Conservation (phyloP, 169 alveolate species). For the Eimeria brunetti region DNA sequence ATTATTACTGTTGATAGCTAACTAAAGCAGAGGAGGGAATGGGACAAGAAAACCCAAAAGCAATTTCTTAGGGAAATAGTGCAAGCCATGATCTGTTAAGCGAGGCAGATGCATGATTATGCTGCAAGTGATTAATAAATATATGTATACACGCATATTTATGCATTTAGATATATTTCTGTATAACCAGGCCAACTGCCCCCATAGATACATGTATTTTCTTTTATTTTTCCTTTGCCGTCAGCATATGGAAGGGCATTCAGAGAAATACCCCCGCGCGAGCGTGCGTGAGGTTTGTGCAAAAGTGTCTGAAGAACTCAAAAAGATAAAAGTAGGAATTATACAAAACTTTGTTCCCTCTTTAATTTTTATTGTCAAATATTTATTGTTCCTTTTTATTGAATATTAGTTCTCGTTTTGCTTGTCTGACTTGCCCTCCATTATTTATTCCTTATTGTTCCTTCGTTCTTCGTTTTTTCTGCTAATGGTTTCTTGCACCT, state of each 20-base stretch:
- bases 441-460: neutral
- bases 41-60: neutral
- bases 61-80: neutral
- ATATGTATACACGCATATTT: no score
- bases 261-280: conserved; percentile 59
- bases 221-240: neutral
- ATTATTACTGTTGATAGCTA: no score
- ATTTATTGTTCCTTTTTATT: no score
- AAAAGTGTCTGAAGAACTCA: conserved; percentile 31
- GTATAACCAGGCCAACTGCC: neutral
- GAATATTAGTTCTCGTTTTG: neutral
- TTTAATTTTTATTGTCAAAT: no score
- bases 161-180: no score
- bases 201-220: no score
- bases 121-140: no score
- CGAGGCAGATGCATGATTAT: no score
- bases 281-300: conserved; percentile 47
- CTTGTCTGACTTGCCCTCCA: neutral
- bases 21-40: neutral
- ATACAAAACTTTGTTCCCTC: no score
- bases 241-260: conserved; percentile 72
- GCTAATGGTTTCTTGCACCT: no score
- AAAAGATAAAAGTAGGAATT: conserved; percentile 17
- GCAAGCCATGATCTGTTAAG: no score
- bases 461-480: no score